Evolutionary conservation across 768 basidiomycete species (phyloP).

Genomic region (Hygrophorus pudorinus): DNA sequence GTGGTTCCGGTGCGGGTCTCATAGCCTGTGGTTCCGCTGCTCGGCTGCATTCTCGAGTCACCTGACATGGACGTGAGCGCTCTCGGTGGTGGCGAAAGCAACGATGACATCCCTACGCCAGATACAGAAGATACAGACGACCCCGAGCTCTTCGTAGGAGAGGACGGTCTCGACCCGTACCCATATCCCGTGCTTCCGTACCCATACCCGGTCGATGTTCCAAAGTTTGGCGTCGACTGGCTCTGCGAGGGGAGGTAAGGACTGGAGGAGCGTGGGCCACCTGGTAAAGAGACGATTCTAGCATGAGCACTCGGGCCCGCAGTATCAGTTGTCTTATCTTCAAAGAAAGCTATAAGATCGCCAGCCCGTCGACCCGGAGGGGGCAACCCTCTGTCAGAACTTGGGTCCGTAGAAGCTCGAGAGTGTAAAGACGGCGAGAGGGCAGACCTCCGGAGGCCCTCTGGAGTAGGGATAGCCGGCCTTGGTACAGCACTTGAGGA

Average conservation of each 20-base stretch:
- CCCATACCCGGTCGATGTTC: slow-evolving; percentile 20
- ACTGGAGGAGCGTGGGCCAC: slow-evolving; percentile 25
- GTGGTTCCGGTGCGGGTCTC: slow-evolving; percentile 1
- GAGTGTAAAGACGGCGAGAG: slow-evolving; percentile 37
- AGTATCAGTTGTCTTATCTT: slow-evolving; percentile 30
- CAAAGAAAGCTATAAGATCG: slow-evolving; percentile 70
- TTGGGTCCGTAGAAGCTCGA: slow-evolving; percentile 51
- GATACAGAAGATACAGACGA: slow-evolving; percentile 28
- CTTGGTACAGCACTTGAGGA: slow-evolving; percentile 20
- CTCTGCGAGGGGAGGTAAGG: slow-evolving; percentile 20
- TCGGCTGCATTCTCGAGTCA: slow-evolving; percentile 16
- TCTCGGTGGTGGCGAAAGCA: slow-evolving; percentile 40
- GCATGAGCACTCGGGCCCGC: slow-evolving; percentile 36
- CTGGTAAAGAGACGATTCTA: slow-evolving; percentile 44
- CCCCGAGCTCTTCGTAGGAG: slow-evolving; percentile 32
- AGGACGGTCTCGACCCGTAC: slow-evolving; percentile 33
- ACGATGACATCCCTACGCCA: slow-evolving; percentile 22
- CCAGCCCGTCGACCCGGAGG: slow-evolving; percentile 48
- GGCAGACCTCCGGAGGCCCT: slow-evolving; percentile 37
- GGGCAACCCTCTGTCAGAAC: slow-evolving; percentile 31
- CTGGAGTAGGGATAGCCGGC: slow-evolving; percentile 31
- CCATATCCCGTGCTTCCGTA: slow-evolving; percentile 16
- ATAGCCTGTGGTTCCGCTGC: background rate
- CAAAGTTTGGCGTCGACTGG: slow-evolving; percentile 17
- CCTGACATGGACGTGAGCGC: slow-evolving; percentile 24